These are phyloP conservation scores for Metschnikowia corniflorae DNA, from an alignment of 805 yeast genomes.

Conservation along the genomic window DNA sequence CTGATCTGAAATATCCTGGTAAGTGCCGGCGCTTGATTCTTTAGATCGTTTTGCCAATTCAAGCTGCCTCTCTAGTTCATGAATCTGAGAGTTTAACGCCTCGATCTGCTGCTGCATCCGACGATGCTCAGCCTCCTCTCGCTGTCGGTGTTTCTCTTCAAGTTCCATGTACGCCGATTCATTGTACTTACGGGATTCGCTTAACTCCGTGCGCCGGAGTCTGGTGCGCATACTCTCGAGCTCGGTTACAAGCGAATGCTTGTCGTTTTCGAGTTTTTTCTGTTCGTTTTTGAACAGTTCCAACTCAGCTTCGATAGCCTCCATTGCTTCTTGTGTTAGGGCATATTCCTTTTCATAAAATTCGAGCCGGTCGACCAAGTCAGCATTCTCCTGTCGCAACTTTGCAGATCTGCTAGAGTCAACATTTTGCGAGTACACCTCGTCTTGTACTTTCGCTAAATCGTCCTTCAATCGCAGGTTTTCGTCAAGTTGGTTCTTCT, in stretches of 20 bases:
- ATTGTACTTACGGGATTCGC: slow-evolving; percentile 17
- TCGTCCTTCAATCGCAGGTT: slow-evolving; percentile 25
- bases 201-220: slow-evolving; percentile 14
- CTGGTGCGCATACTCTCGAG: slow-evolving; percentile 23
- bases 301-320: slow-evolving; percentile 23
- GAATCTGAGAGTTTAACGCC: slow-evolving; percentile 33
- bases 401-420: slow-evolving; percentile 13
- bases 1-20: slow-evolving; percentile 6
- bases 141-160: slow-evolving; percentile 20
- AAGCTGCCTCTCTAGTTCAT: slow-evolving; percentile 33
- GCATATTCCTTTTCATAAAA: slow-evolving; percentile 30
- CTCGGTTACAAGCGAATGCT: slow-evolving; percentile 25
- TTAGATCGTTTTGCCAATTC: slow-evolving; percentile 26
- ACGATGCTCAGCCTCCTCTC: slow-evolving; percentile 23
- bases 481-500: slow-evolving; percentile 16
- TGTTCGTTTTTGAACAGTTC: slow-evolving; percentile 18
- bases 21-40: slow-evolving; percentile 7
- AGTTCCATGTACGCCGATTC: slow-evolving; percentile 21
- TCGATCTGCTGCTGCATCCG: slow-evolving; percentile 28
- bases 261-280: slow-evolving; percentile 16
- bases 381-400: slow-evolving; percentile 17
- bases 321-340: slow-evolving; percentile 22
- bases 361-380: slow-evolving; percentile 25
- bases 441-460: slow-evolving; percentile 26
- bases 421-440: slow-evolving; percentile 18